These are phyloP conservation scores for Metschnikowia amazonensis DNA, from an alignment of 805 yeast genomes.

Conservation along the genomic window DNA sequence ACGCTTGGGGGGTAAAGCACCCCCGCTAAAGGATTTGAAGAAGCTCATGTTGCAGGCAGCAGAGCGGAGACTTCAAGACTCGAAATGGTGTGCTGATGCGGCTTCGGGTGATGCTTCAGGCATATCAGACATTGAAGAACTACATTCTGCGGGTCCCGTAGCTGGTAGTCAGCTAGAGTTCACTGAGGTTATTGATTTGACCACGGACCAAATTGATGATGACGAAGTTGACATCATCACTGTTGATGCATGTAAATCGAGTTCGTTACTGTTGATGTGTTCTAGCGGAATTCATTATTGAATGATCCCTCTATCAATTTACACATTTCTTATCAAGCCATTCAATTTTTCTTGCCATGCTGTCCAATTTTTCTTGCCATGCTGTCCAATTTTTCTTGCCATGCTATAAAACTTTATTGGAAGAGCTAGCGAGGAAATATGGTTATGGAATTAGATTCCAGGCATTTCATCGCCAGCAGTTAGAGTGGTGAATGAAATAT, in stretches of 20 bases:
- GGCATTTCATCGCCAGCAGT: too few relatives aligned
- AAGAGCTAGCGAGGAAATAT: too few relatives aligned
- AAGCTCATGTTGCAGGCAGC: slow-evolving; percentile 58
- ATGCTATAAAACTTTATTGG: too few relatives aligned
- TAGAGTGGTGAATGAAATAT: too few relatives aligned
- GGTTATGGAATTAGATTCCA: too few relatives aligned
- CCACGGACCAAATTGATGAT: slow-evolving; percentile 12
- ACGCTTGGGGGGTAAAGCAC: slow-evolving; percentile 24
- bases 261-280: too few relatives aligned
- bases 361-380: too few relatives aligned
- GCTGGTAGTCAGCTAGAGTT: not conserved
- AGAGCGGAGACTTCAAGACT: slow-evolving; percentile 53
- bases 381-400: too few relatives aligned
- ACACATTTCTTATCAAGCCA: too few relatives aligned
- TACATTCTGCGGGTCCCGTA: not conserved
- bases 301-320: too few relatives aligned
- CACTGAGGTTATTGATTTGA: slow-evolving; percentile 16
- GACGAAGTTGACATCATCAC: slow-evolving; percentile 17
- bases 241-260: slow-evolving; percentile 11
- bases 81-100: slow-evolving; percentile 41
- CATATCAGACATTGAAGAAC: not conserved
- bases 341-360: too few relatives aligned
- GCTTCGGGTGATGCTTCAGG: slow-evolving; percentile 25
- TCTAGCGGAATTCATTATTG: too few relatives aligned
- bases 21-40: slow-evolving; percentile 25